These are phyloP conservation scores for Cyclostephanos tholiformis DNA, from an alignment of 108 stramenopile genomes.

Conservation along the genomic window DNA sequence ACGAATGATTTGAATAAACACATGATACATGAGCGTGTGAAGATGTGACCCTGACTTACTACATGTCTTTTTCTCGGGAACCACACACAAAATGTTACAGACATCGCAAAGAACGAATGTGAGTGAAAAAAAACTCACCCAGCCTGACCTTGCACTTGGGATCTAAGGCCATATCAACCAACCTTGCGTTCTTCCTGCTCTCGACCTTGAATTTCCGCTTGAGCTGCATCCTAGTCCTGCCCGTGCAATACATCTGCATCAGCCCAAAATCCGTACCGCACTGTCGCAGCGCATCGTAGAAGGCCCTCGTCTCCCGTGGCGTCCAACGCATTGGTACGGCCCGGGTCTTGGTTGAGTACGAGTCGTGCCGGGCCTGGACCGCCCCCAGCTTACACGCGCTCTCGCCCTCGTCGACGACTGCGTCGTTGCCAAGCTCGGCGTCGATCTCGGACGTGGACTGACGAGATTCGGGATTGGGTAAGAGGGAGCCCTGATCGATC, in stretches of 20 bases:
- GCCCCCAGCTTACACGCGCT: slow-evolving; percentile 14
- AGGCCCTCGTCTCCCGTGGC: slow-evolving; percentile 67
- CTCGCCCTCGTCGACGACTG: slow-evolving; percentile 33
- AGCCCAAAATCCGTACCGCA: slow-evolving; percentile 79
- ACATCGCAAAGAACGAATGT: no score
- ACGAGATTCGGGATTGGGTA: slow-evolving; percentile 13
- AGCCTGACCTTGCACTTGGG: slow-evolving; percentile 48
- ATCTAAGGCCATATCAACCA: slow-evolving; percentile 81
- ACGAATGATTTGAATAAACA: not conserved
- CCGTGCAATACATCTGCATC: slow-evolving; percentile 68
- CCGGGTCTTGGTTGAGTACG: slow-evolving; percentile 16
- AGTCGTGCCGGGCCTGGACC: slow-evolving; percentile 29
- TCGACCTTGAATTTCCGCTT: slow-evolving; percentile 79
- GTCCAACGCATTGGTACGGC: slow-evolving; percentile 50
- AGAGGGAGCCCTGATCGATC: slow-evolving; percentile 21
- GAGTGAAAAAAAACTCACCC: slow-evolving; percentile 42
- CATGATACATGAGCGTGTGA: not conserved
- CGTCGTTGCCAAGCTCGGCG: slow-evolving; percentile 30
- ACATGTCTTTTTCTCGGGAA: no score
- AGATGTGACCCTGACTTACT: no score
- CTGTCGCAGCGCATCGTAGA: slow-evolving; percentile 73
- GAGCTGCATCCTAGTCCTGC: slow-evolving; percentile 64
- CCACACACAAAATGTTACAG: no score
- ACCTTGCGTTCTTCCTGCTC: slow-evolving; percentile 56
- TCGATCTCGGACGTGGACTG: slow-evolving; percentile 29